Conservation (phyloP, 495 filamentous ascomycete species). For the Bombardia bombarda region DNA sequence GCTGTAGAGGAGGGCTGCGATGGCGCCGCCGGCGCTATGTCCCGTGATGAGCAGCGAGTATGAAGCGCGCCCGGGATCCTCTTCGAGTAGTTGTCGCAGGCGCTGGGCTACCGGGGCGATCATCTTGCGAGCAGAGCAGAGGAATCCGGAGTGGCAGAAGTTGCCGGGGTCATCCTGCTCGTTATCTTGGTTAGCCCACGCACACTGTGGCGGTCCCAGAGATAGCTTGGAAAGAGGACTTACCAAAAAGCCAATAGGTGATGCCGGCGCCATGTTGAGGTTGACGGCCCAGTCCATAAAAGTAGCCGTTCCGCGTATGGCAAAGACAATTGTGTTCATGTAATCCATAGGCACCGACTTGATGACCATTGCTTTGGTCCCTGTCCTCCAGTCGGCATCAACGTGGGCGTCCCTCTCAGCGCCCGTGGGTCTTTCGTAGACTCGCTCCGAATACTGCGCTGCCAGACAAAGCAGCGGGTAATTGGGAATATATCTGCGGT, state of each 20-base stretch:
- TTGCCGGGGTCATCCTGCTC: conserved; percentile 66
- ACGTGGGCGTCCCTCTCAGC: conserved; percentile 56
- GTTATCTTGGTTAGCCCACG: too few species aligned
- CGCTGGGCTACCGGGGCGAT: conserved; percentile 59
- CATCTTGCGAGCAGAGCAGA: conserved; percentile 69
- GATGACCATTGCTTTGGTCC: conserved; percentile 78
- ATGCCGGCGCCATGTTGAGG: conserved; percentile 53
- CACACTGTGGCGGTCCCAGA: too few species aligned
- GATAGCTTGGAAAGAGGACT: conserved; percentile 13
- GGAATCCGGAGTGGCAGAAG: conserved; percentile 69
- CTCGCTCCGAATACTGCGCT: conserved; percentile 62
- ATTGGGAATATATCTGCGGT: conserved; percentile 51
- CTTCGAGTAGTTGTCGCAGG: conserved; percentile 57
- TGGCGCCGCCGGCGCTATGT: conserved; percentile 75
- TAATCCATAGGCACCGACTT: conserved; percentile 69
- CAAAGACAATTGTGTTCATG: conserved; percentile 69
- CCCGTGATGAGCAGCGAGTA: conserved; percentile 75
- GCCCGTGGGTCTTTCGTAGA: conserved; percentile 55
- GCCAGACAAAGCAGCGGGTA: conserved; percentile 68
- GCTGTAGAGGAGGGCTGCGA: conserved; percentile 67
- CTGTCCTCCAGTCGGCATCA: conserved; percentile 57
- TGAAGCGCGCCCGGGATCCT: conserved; percentile 55
- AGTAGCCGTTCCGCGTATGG: conserved; percentile 68
- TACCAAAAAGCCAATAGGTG: conserved; percentile 58
- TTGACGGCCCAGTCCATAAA: conserved; percentile 85